Evolutionary conservation across 495 filamentous ascomycete genomes (phyloP).

Genomic region (Penicillium samsonianum): DNA sequence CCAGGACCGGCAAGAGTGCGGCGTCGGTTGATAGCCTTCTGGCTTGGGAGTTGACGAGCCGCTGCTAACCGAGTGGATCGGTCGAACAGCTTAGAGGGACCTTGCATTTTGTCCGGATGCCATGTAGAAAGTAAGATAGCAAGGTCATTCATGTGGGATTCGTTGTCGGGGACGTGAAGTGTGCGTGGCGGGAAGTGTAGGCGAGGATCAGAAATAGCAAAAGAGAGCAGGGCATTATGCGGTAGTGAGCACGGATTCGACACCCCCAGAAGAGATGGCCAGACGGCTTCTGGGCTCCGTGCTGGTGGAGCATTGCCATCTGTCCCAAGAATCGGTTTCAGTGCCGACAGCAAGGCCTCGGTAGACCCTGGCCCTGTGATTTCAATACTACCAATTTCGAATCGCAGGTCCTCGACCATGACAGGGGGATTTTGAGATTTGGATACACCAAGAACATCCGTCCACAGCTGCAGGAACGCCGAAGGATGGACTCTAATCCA

Average conservation of each 20-base stretch:
- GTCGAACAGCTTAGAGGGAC: slow-evolving; percentile 65
- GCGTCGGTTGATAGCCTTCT: slow-evolving; percentile 85
- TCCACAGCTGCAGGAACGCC: slow-evolving; percentile 82
- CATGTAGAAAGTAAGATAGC: slow-evolving; percentile 64
- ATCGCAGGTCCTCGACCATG: slow-evolving; percentile 85
- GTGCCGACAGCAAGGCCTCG: slow-evolving; percentile 71
- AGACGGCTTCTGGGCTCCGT: slow-evolving; percentile 55
- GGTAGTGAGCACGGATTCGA: slow-evolving; percentile 80
- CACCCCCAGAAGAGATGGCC: slow-evolving; percentile 65
- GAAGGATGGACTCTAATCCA: slow-evolving; percentile 85
- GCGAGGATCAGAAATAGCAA: slow-evolving; percentile 77
- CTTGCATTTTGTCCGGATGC: slow-evolving; percentile 62
- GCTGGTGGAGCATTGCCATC: slow-evolving; percentile 25
- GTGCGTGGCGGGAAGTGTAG: slow-evolving; percentile 65
- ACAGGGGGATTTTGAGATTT: slow-evolving; percentile 73
- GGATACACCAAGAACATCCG: slow-evolving; percentile 65
- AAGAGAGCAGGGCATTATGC: slow-evolving; percentile 66
- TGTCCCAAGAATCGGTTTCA: slow-evolving; percentile 55
- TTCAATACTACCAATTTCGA: slow-evolving; percentile 93
- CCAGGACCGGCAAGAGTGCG: slow-evolving; percentile 69
- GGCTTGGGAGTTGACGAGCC: slow-evolving; percentile 68
- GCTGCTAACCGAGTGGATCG: slow-evolving; percentile 62
- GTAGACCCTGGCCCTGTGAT: slow-evolving; percentile 81
- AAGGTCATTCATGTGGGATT: slow-evolving; percentile 50
- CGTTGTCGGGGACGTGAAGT: slow-evolving; percentile 34